Conservation (phyloP, 257 asterid genomes). For the Paulownia fortunei region DNA sequence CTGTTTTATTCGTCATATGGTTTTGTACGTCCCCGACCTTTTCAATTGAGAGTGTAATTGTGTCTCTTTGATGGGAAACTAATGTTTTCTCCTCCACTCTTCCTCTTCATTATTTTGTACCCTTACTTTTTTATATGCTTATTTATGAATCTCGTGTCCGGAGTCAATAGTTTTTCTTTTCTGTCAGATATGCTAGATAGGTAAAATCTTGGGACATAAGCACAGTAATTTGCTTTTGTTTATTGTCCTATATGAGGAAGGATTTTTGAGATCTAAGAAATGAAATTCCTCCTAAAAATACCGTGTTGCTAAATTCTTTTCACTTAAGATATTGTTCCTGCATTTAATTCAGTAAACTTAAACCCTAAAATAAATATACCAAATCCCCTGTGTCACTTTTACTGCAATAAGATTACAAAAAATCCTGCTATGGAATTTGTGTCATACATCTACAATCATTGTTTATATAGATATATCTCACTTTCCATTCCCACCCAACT, state of each 20-base stretch:
- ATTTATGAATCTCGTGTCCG: background rate
- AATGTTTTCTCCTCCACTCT: background rate
- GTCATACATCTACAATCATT: background rate
- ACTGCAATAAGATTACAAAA: background rate
- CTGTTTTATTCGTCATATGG: conserved; percentile 6
- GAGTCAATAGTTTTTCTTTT: background rate
- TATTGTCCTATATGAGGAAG: background rate
- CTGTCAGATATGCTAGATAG: background rate
- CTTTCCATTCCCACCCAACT: background rate
- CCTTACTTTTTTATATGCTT: background rate
- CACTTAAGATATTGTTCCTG: background rate
- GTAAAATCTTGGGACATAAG: background rate
- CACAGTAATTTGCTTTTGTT: background rate
- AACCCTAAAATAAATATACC: background rate
- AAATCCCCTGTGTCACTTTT: background rate
- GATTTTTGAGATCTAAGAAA: background rate
- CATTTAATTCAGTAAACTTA: background rate
- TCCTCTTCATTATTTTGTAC: background rate
- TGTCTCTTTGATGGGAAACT: background rate
- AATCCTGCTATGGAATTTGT: background rate
- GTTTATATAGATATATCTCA: background rate
- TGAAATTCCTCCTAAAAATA: no score
- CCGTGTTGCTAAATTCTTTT: background rate
- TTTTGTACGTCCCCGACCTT: background rate
- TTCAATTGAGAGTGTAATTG: background rate